A percentile compares a stretch with the other conserved stretches of the same genome.
These are phyloP conservation scores for Hansfordia pulvinata DNA, from an alignment of 2,329 filamentous ascomycete genomes.

Conservation along the genomic window DNA sequence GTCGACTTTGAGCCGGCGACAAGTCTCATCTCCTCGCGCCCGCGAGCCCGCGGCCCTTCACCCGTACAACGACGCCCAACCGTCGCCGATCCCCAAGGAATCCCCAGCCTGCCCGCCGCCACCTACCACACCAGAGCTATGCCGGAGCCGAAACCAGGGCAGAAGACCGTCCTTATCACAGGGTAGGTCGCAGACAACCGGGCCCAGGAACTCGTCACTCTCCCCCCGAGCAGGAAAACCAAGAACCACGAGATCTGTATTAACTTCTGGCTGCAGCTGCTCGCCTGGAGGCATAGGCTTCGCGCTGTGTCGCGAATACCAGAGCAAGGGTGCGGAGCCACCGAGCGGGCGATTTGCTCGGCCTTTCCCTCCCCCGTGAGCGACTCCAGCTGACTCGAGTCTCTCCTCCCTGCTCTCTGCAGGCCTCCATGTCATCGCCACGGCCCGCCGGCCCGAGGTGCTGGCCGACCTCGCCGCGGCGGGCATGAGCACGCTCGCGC, in stretches of 20 bases:
- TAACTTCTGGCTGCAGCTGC: conserved; percentile 28
- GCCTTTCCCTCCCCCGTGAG: not conserved
- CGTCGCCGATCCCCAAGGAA: no score
- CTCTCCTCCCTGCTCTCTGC: no score
- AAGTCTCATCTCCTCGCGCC: no score
- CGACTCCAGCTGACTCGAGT: not conserved
- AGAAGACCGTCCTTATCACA: conserved; percentile 1
- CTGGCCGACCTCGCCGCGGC: conserved; percentile 27
- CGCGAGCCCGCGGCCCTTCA: no score
- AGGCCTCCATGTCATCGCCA: conserved; percentile 43
- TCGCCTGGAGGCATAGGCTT: conserved; percentile 45
- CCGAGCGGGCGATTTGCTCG: not conserved
- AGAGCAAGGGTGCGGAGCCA: conserved; percentile 27
- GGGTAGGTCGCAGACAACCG: not conserved
- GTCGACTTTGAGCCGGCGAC: no score
- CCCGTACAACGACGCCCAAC: no score
- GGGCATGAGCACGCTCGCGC: conserved; percentile 33
- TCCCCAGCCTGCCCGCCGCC: no score
- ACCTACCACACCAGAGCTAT: not conserved
- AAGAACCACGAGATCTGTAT: no score
- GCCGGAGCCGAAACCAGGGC: not conserved
- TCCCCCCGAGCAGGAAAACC: not conserved
- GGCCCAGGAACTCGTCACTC: not conserved
- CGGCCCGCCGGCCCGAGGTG: conserved; percentile 35
- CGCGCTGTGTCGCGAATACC: conserved; percentile 37